Evolutionary conservation across 805 yeast species (phyloP).

Genomic region (Hanseniaspora pseudoguilliermondii): DNA sequence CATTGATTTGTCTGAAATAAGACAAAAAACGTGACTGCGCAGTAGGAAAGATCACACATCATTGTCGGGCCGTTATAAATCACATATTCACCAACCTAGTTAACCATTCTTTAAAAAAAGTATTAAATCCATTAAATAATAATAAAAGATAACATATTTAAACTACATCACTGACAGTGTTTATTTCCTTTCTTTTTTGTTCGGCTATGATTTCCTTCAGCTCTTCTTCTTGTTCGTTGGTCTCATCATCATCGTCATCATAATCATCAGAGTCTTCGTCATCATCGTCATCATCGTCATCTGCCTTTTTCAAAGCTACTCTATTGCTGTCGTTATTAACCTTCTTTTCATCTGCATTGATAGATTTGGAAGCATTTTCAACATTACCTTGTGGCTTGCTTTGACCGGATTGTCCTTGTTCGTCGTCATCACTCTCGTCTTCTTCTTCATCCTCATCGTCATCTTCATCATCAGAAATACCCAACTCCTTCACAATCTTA

Average conservation of each 20-base stretch:
- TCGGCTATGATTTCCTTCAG: conserved; percentile 19
- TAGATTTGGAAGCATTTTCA: neutral
- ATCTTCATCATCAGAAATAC: conserved; percentile 46
- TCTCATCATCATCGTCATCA: conserved; percentile 15
- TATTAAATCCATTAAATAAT: no score
- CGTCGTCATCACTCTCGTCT: conserved; percentile 25
- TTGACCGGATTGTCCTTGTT: conserved; percentile 30
- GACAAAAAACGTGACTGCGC: no score
- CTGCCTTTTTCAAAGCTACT: conserved; percentile 38
- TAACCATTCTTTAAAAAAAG: no score
- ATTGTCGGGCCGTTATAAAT: no score
- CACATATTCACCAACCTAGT: no score
- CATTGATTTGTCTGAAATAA: no score
- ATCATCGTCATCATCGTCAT: conserved; percentile 13
- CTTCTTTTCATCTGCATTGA: conserved; percentile 33
- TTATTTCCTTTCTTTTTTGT: conserved; percentile 16
- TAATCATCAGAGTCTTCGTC: conserved; percentile 12
- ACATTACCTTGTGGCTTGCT: conserved; percentile 26
- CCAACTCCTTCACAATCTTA: conserved; percentile 59
- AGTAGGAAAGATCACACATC: no score
- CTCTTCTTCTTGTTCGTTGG: conserved; percentile 11
- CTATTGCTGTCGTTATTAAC: conserved; percentile 32
- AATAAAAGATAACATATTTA: no score
- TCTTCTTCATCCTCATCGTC: conserved; percentile 37
- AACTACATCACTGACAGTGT: neutral